Conservation (phyloP, 2,329 filamentous ascomycete species). For the Paraphoma sp. region DNA sequence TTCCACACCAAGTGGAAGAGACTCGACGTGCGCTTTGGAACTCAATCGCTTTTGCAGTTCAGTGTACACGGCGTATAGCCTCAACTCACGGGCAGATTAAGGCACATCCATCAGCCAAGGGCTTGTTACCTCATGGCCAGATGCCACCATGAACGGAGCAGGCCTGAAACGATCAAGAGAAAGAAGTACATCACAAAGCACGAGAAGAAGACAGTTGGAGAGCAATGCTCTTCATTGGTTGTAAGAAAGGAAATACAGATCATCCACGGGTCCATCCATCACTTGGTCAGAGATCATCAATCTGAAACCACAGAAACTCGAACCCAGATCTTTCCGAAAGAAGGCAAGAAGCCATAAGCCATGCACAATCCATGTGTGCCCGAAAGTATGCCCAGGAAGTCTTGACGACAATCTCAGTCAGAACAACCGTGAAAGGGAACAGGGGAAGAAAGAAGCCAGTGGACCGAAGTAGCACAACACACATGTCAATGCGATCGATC, state of each 20-base stretch:
- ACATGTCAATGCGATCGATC: background rate
- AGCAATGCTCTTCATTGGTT: slow-evolving; percentile 22
- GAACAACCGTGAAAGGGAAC: slow-evolving; percentile 20
- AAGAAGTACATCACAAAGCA: slow-evolving; percentile 9
- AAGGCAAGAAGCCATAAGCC: slow-evolving; percentile 15
- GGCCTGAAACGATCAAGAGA: background rate
- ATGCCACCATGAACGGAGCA: no score
- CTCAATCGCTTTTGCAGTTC: no score
- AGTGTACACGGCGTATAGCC: no score
- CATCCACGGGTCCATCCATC: slow-evolving; percentile 10
- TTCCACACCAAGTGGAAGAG: no score
- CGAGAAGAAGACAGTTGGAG: slow-evolving; percentile 7
- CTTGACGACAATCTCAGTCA: slow-evolving; percentile 13
- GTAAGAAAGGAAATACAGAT: slow-evolving; percentile 9
- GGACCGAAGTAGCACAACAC: background rate
- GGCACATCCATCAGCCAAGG: no score
- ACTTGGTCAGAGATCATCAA: slow-evolving; percentile 24
- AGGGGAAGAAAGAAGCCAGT: slow-evolving; percentile 7
- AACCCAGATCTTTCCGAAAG: slow-evolving; percentile 17
- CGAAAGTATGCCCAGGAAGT: slow-evolving; percentile 11
- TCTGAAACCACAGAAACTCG: slow-evolving; percentile 8
- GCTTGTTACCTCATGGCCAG: no score
- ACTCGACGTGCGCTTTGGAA: no score
- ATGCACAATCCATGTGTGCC: slow-evolving; percentile 13
- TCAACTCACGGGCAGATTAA: no score